These are phyloP conservation scores for Boletus rubescentipes DNA, from an alignment of 768 basidiomycete genomes.

Conservation along the genomic window DNA sequence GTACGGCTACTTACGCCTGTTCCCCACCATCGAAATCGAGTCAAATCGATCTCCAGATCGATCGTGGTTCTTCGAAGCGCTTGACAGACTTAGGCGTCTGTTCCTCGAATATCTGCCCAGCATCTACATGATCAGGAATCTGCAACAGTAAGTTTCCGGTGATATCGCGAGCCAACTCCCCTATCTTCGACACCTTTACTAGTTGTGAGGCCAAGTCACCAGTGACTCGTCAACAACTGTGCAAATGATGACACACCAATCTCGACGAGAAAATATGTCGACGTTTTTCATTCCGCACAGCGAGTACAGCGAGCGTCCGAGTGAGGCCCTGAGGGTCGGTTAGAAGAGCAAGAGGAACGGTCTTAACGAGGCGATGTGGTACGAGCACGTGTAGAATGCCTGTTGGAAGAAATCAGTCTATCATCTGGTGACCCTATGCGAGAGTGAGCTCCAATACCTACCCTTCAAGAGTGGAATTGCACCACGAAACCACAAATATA, in stretches of 20 bases:
- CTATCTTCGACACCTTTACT: constrained; percentile 27
- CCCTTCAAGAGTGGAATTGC: too few relatives aligned
- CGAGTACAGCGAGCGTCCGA: constrained; percentile 39
- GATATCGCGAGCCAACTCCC: constrained; percentile 25
- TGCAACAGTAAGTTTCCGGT: constrained; percentile 23
- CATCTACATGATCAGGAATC: constrained; percentile 33
- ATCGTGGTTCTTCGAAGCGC: constrained; percentile 3
- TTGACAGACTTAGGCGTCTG: background rate
- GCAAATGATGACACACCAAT: constrained; percentile 25
- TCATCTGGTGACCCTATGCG: background rate
- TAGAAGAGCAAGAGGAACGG: constrained; percentile 38
- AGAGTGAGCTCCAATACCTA: constrained; percentile 16
- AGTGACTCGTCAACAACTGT: background rate
- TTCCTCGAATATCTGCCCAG: constrained; percentile 32
- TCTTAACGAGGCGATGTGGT: constrained; percentile 52
- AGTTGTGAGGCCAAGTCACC: background rate
- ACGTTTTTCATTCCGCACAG: constrained; percentile 56
- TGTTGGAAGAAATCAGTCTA: constrained; percentile 26
- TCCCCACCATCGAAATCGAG: constrained; percentile 1
- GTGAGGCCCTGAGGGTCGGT: constrained; percentile 6
- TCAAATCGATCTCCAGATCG: constrained; percentile 18
- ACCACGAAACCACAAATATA: too few relatives aligned
- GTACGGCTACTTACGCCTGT: background rate
- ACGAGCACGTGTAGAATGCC: constrained; percentile 72
- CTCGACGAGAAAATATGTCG: constrained; percentile 42